phyloP scores from a whole-genome alignment of 345 rosid species.

The Eucalyptus brandiana region DNA sequence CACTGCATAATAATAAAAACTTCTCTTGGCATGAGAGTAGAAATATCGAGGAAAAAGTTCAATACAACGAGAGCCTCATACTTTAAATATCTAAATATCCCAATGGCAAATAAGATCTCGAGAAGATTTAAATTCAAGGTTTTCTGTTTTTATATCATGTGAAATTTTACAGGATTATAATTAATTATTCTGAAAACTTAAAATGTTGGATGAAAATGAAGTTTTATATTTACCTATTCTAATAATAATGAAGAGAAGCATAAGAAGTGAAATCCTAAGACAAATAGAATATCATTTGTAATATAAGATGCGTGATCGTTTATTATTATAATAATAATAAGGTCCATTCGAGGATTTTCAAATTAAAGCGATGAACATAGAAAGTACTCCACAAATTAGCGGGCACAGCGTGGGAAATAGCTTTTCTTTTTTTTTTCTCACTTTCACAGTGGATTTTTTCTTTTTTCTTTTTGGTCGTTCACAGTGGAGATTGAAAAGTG shows the following conservation, averaged over 20 bases:
- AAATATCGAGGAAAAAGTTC: not conserved
- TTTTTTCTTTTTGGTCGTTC: too few relatives aligned
- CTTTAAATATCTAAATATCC: not conserved
- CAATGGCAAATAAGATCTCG: not conserved
- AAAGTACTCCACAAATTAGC: not conserved
- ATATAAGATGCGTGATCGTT: not conserved
- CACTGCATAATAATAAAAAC: not conserved
- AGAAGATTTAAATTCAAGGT: not conserved
- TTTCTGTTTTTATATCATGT: rapidly evolving
- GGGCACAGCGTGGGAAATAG: not conserved
- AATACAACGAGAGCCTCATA: not conserved
- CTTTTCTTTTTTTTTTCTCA: not conserved
- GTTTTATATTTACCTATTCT: not conserved
- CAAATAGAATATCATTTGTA: not conserved
- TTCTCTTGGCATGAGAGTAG: not conserved
- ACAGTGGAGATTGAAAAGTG: not conserved
- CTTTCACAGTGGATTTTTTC: too few relatives aligned
- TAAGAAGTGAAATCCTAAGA: not conserved
- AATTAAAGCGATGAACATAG: not conserved
- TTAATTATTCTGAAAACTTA: not conserved
- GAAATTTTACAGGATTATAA: not conserved
- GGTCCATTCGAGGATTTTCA: not conserved
- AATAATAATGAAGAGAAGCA: not conserved
- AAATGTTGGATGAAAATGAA: too few relatives aligned
- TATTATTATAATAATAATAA: not conserved